Base-by-base conservation (phyloP, 73 alveolate species). In the Uronychia setigera region DNA sequence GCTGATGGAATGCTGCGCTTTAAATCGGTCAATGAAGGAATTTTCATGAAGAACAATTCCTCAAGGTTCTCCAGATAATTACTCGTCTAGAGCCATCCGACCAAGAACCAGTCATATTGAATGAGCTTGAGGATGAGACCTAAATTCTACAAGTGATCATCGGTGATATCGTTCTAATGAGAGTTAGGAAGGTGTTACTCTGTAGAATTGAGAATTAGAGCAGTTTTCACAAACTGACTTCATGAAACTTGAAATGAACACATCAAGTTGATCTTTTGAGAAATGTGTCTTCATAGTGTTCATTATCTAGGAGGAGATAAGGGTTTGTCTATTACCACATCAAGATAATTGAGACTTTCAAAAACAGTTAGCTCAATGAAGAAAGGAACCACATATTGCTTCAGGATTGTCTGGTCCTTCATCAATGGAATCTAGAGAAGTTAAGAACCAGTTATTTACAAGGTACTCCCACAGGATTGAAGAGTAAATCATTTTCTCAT, bases 221-320 rank as follows among this genome's bases (percentile, higher is more conserved):
- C 67, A 46, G 19, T 77, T 85, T 32, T 79, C 77, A 79, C 86
- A 35, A 11, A 85, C 11, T 0, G 79, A 34, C 0, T 32, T 31
- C 91, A 85, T 85, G 11, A 85, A 32, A 26, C 32, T 30, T 26
- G n/a, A 1, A 19, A 85, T 33, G n/a, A n/a, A 85, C 28, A 34
- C 86, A 25, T 75, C 77, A 19, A 85, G 11, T 34, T 85, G 25
- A 19, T 85, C 91, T 27, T 57, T n/a, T 46, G 91, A 77, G 29
- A 85, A 77, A 27, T 85, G 86, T 0, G 67, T 77, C 35, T 85
- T 84, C 60, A 76, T 29, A 13, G 76, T 25, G 57, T 76, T n/a
- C 27, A 85, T 46, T 19, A 46, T 11, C 67, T 46, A 19, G n/a
- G n/a, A 46, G 67, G 5, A 5, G 19, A n/a, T n/a, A n/a, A n/a